Percentiles rank a stretch among this genome's conserved stretches.
Evolutionary conservation across 2,329 filamentous ascomycete species (phyloP).

Genomic region (Paraconiothyrium sp.): DNA sequence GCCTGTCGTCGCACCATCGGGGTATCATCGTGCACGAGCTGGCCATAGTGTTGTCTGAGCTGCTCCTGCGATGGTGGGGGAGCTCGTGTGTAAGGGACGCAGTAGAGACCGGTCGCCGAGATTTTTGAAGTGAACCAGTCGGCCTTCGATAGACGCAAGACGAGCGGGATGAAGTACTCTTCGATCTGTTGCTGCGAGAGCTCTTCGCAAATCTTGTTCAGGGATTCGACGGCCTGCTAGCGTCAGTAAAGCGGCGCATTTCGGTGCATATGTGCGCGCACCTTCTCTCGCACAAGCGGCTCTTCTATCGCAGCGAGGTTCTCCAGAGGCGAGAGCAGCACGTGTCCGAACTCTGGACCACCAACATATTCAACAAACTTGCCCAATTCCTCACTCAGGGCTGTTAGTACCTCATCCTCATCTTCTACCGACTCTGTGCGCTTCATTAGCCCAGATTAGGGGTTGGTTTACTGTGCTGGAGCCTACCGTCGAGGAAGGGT

Average conservation of each 20-base stretch:
- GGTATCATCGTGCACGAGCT: constrained; percentile 96
- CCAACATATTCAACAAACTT: constrained; percentile 98
- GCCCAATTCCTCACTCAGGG: constrained; percentile 94
- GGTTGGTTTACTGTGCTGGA: background rate
- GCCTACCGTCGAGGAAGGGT: constrained; percentile 93
- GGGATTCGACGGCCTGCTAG: constrained; percentile 89
- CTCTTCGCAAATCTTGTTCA: constrained; percentile 98
- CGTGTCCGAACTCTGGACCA: constrained; percentile 91
- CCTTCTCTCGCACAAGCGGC: constrained; percentile 97
- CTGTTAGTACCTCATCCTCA: constrained; percentile 97
- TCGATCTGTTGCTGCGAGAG: constrained; percentile 93
- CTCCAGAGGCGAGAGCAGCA: constrained; percentile 95
- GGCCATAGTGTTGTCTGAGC: constrained; percentile 89
- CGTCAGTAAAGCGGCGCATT: constrained; percentile 39
- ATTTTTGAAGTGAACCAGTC: constrained; percentile 99
- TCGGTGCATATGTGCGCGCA: constrained; percentile 58
- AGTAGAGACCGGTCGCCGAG: constrained; percentile 95
- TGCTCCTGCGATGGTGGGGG: constrained; percentile 87
- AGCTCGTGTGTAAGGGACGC: constrained; percentile 90
- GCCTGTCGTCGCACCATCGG: constrained; percentile 98
- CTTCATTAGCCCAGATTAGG: constrained; percentile 43
- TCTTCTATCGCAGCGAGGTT: constrained; percentile 99
- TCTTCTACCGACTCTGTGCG: constrained; percentile 93
- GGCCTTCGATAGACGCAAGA: constrained; percentile 94
- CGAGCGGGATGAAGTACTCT: constrained; percentile 96